These are phyloP conservation scores for Panaeolus cyanescens DNA, from an alignment of 768 basidiomycete genomes.

Conservation along the genomic window DNA sequence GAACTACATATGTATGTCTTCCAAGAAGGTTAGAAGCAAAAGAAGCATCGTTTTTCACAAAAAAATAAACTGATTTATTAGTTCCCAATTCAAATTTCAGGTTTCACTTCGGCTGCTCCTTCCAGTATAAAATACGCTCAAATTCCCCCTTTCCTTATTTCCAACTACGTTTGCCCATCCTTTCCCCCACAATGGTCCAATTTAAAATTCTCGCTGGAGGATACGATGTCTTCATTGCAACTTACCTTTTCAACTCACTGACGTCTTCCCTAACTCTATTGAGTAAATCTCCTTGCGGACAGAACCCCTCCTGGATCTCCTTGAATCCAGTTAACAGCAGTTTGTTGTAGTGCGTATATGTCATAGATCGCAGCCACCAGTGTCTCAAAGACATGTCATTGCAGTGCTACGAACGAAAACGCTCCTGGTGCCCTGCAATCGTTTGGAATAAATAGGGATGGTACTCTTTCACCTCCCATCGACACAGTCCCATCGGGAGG, in stretches of 20 bases:
- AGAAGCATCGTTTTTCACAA: background rate
- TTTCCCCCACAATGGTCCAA: conserved; percentile 51
- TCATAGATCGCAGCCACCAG: background rate
- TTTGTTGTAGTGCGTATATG: conserved; percentile 56
- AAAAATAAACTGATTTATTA: background rate
- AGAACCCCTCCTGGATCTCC: conserved; percentile 63
- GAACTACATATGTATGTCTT: background rate
- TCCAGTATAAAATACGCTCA: background rate
- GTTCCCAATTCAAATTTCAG: background rate
- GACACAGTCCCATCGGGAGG: conserved; percentile 54
- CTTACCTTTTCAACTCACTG: conserved; percentile 61
- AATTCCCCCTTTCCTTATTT: background rate
- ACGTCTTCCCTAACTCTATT: conserved; percentile 47
- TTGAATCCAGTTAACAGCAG: conserved; percentile 55
- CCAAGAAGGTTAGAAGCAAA: background rate
- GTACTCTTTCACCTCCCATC: conserved; percentile 42
- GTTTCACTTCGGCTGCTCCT: background rate
- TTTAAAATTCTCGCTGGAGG: conserved; percentile 73
- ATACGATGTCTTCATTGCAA: conserved; percentile 60
- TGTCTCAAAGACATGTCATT: background rate
- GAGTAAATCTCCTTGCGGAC: conserved; percentile 49
- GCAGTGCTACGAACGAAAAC: conserved; percentile 64
- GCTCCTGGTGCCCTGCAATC: conserved; percentile 54
- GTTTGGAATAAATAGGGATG: conserved; percentile 49
- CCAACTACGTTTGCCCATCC: background rate